phyloP scores from a whole-genome alignment of 805 yeast species.

The Jamesozyma rosinii region DNA sequence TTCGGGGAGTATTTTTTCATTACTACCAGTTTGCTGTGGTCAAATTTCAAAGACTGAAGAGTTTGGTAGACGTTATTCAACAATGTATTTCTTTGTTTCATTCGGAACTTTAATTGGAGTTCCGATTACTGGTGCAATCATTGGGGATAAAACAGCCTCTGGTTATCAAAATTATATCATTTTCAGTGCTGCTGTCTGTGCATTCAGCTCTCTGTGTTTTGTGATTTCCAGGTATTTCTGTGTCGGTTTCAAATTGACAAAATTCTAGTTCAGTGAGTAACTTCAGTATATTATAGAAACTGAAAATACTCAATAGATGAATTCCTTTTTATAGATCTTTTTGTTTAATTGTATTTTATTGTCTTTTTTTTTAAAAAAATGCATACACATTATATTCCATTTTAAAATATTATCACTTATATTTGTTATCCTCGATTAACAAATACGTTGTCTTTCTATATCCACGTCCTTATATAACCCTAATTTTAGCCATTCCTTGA shows the following conservation, averaged over 20 bases:
- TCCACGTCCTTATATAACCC: conserved; percentile 5
- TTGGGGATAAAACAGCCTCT: conserved; percentile 30
- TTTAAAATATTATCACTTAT: too few species aligned
- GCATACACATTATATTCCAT: too few species aligned
- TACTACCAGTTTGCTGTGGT: conserved; percentile 51
- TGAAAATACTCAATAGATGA: too few species aligned
- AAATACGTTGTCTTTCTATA: background rate
- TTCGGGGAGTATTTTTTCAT: conserved; percentile 45
- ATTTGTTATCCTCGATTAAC: too few species aligned
- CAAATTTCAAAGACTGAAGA: conserved; percentile 46
- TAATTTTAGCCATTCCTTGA: conserved; percentile 25
- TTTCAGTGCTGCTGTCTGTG: conserved; percentile 32
- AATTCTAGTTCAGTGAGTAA: conserved; percentile 12
- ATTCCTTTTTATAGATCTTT: too few species aligned
- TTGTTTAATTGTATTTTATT: too few species aligned
- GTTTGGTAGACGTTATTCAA: conserved; percentile 47
- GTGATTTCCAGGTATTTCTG: conserved; percentile 35
- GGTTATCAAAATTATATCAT: conserved; percentile 34
- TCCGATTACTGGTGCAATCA: conserved; percentile 44
- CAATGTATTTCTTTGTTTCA: conserved; percentile 50
- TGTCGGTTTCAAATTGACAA: conserved; percentile 36
- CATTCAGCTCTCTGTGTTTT: conserved; percentile 35
- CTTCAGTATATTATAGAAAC: background rate
- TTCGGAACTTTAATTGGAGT: conserved; percentile 43
- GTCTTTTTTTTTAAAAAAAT: too few species aligned